Base-by-base conservation (phyloP, 192 early-diverging fungal genomes). In the Linnemannia elongata region DNA sequence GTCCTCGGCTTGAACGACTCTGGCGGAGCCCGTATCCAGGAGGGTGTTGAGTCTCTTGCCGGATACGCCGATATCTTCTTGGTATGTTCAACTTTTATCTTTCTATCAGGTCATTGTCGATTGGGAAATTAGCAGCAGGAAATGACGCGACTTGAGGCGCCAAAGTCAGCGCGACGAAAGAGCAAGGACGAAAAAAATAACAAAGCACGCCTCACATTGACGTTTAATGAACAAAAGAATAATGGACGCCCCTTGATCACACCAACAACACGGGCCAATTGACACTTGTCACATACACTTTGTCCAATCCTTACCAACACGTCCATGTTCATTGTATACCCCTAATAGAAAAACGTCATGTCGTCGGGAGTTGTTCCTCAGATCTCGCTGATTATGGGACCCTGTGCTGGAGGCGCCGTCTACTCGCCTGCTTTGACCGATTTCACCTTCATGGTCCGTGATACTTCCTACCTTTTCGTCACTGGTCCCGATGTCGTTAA, bases 41-140 rank as follows among this genome's bases (percentile, higher is more conserved):
- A 99, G 89, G 98, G 98, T 78, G 98, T 99, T 5, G 97, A 97
- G 76, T 97, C 97, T 38, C 90, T 99, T 55, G 98, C 94, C 27
- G 98, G 98, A 4, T 98, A 98, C 87, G 97, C 97, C 22, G 97
- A 99, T 79, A 99, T 99, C 79, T 99, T 99, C 89, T 95, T 96
- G 87, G 88, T 89, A 80, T 38, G 80, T 82, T 74, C 39, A 6
- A 1, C 30, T 77, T 77, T 41, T 9, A 45, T 22, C 17, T 6
- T n/a, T 74, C 30, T 15, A 13, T 20, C 24, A 52, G 17, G 20
- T 52, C 49, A 52, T 22, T 18, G 18, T 20, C 49, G 18, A 52
- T 20, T 20, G 49, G 15, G 18, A 66, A 66, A 33, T 24, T 15
- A 10, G 55, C n/a, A 12, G 7, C 55, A 66, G 60, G 60, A 66